Evolutionary conservation across 441 rosid species (phyloP).

Genomic region (Brassica balearica): DNA sequence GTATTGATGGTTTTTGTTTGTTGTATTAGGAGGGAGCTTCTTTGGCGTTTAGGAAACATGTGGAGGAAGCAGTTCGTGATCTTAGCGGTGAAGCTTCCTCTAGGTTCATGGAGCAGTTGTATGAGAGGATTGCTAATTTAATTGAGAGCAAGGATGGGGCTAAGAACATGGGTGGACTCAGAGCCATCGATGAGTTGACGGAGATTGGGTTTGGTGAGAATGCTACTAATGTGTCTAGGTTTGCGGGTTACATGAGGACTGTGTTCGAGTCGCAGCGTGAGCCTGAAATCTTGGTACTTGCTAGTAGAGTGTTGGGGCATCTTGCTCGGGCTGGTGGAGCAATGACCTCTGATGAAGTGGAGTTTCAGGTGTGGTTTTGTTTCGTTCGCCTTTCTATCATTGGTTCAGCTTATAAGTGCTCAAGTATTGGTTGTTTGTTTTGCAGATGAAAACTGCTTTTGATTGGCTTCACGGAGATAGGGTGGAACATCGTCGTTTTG

Average conservation of each 20-base stretch:
- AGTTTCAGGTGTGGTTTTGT: constrained; percentile 70
- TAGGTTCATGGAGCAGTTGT: constrained; percentile 86
- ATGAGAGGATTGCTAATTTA: constrained; percentile 72
- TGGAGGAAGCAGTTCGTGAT: constrained; percentile 93
- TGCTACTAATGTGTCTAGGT: constrained; percentile 96
- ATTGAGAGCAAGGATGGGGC: constrained; percentile 77
- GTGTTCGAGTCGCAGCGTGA: constrained; percentile 90
- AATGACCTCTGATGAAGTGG: constrained; percentile 99
- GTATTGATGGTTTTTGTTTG: too few relatives aligned
- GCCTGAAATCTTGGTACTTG: constrained; percentile 83
- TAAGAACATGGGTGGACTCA: constrained; percentile 91
- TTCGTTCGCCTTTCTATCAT: constrained; percentile 19
- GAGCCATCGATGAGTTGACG: constrained; percentile 94
- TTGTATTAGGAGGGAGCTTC: constrained; percentile 77
- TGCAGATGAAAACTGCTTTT: constrained; percentile 84
- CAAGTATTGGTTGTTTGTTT: constrained; percentile 35
- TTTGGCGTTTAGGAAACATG: constrained; percentile 78
- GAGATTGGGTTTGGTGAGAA: constrained; percentile 94
- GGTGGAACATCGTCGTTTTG: constrained; percentile 91
- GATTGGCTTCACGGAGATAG: constrained; percentile 93
- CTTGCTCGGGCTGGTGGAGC: constrained; percentile 99
- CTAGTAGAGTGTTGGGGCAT: constrained; percentile 96
- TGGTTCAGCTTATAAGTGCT: constrained; percentile 19
- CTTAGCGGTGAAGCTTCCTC: constrained; percentile 89
- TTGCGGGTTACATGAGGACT: constrained; percentile 74